Base-by-base conservation (phyloP, 768 basidiomycete species). In the Tremella fuciformis region DNA sequence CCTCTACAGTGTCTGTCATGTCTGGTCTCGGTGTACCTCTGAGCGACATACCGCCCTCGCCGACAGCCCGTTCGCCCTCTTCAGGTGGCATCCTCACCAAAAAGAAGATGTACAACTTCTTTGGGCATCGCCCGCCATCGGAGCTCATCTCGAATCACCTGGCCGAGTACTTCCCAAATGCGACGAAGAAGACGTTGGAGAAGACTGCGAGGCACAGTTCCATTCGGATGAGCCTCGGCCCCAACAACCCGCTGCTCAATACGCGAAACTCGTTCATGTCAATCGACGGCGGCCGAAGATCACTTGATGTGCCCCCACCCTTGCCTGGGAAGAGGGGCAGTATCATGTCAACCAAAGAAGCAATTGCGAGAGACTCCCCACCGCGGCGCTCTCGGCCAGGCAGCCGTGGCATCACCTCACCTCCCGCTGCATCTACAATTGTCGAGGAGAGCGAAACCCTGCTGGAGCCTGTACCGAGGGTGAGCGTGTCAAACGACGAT, bases 61-160 rank as follows among this genome's bases (percentile, higher is more conserved):
- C 84, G 4, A 57, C 63, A 3, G 46, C 56, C 16, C 62, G 69
- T 24, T 74, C 74, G n/a, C 78, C 78, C 7, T 69, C 73, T 1
- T 65, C 73, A 3, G 73, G 68, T 11, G 73, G 71, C 19, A 77
- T 78, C 66, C 70, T 78, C 22, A 65, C 65, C 8, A 68, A 53
- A 22, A 69, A 69, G 48, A 76, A 73, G 54, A 76, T 78, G 65
- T 76, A 78, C 77, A 92, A 91, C 81, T 99, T 98, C 81, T 94
- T 97, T 67, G 96, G 94, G 15, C 96, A 97, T 70, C 88, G 96
- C 40, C 96, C 96, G 0, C 93, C 96, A 0, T 91, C 88, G 78
- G 96, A 98, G 77, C 85, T 98, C 62, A 98, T 98, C 80, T 89
- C 93, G 22, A 94, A 82, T 7, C 93, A 98, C 73, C 78, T 98